phyloP scores from a whole-genome alignment of 2,329 filamentous ascomycete species.

The Amphichorda felina region DNA sequence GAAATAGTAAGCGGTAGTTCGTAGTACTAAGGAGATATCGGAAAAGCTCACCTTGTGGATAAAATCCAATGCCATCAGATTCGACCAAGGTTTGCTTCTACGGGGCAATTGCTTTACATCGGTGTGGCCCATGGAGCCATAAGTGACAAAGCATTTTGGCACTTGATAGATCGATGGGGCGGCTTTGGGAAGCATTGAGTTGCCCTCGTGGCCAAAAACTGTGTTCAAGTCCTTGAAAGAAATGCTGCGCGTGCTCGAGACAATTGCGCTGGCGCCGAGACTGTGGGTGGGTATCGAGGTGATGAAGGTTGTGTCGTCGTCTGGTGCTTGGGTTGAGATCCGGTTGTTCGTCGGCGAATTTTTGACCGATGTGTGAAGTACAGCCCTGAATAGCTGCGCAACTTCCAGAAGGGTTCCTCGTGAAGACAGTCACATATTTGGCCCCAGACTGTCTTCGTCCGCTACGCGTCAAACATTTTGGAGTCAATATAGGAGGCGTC shows the following conservation, averaged over 20 bases:
- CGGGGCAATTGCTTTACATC: constrained; percentile 58
- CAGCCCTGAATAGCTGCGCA: too few species aligned
- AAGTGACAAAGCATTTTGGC: constrained; percentile 64
- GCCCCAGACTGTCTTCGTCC: too few species aligned
- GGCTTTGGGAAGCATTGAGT: constrained; percentile 31
- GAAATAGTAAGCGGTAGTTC: background rate
- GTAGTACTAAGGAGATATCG: background rate
- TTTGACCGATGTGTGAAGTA: too few species aligned
- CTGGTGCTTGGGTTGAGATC: background rate
- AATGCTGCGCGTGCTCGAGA: too few species aligned
- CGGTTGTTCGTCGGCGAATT: background rate
- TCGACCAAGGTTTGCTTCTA: constrained; percentile 67
- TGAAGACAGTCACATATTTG: too few species aligned
- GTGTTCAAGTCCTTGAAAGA: too few species aligned
- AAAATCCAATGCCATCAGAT: constrained; percentile 53
- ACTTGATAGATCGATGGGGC: constrained; percentile 36
- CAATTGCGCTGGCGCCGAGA: too few species aligned
- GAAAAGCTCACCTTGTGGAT: constrained; percentile 48
- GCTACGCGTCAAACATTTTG: too few species aligned
- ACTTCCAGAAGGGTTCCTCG: too few species aligned
- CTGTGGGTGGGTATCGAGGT: background rate
- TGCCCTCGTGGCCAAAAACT: background rate
- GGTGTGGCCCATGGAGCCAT: constrained; percentile 56
- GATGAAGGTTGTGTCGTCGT: background rate
- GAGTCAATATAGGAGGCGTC: too few species aligned